Evolutionary conservation across 345 rosid species (phyloP), one percentile per base, ranked within the genome.

Genomic region (Syzygium grande): DNA sequence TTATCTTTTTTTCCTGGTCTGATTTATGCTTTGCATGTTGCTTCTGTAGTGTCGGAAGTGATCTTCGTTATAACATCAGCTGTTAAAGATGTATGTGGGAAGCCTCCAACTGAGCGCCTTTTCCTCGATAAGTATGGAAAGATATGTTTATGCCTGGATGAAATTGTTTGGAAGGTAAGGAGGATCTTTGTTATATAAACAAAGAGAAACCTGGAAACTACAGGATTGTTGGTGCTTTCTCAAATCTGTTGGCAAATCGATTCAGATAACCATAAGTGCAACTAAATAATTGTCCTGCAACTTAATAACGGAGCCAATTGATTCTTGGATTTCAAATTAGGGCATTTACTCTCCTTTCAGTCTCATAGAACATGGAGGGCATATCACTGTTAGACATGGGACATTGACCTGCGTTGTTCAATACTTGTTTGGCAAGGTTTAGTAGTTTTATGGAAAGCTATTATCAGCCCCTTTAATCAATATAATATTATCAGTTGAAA

Each of bases 51-150:
- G 95, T 92, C 98, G 54, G 99, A 98, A 93, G 96, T 94, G 86
- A 96, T 98, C 89, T 97, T 93, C 85, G 95, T 95, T 86, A 94
- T 98, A 73, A 97, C 98, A 7, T 93, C 97, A 51, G 94, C 98
- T 59, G 95, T 98, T 54, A 98, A 97, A 92, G 99, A 98, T 86
- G 94, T 94, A 52, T 98, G 99, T 56, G 98, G 98, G 92, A 98
- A 98, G 92, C 95, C 95, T 84, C 99, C 99, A 34, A 96, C 99
- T 2, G 98, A 97, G 91, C 94, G 99, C 46, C 92, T 97, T 89
- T 98, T 97, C 92, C 92, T 98, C 73, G 99, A 98, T 88, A 97
- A 98, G 91, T 98, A 98, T 9, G 99, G 99, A 87, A 95, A 89
- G 93, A 98, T 98, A 89, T 98, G 98, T 90, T 87, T 98, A 92